Evolutionary conservation across 2,329 filamentous ascomycete species (phyloP).

Genomic region (Eurotiales sp.): DNA sequence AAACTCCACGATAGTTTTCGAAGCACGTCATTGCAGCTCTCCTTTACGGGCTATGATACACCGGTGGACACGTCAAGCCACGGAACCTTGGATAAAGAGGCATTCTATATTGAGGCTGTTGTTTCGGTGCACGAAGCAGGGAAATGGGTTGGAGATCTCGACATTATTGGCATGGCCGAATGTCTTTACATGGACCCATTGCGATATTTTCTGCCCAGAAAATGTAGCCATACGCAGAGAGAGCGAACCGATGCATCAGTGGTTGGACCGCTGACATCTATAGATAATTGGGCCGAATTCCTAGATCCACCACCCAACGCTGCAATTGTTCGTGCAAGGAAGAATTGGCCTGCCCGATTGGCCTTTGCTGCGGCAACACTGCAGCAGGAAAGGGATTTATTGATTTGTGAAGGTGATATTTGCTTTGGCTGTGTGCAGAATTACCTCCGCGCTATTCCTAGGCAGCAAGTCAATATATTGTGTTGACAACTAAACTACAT

Average conservation of each 20-base stretch:
- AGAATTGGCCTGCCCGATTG: constrained; percentile 3
- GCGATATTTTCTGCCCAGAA: background rate
- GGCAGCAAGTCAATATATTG: no score
- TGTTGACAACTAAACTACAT: no score
- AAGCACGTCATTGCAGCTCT: constrained; percentile 1
- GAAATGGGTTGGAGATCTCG: constrained; percentile 3
- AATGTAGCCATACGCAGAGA: background rate
- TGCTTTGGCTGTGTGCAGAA: no score
- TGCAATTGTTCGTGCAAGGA: background rate
- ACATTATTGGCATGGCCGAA: background rate
- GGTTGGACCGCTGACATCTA: background rate
- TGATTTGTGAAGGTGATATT: no score
- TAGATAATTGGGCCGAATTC: constrained; percentile 5
- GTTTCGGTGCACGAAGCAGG: background rate
- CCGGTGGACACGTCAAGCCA: background rate
- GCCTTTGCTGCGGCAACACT: no score
- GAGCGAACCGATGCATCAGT: background rate
- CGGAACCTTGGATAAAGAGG: background rate
- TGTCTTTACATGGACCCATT: no score
- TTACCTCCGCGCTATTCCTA: no score
- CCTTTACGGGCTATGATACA: background rate
- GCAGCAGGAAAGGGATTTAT: no score
- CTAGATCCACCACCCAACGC: constrained; percentile 1
- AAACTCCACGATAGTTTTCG: constrained; percentile 1
- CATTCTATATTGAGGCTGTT: background rate